These are phyloP conservation scores for maize (Zea mays) DNA, from an alignment of 176 grass and related monocot genomes.

Conservation along the genomic window DNA sequence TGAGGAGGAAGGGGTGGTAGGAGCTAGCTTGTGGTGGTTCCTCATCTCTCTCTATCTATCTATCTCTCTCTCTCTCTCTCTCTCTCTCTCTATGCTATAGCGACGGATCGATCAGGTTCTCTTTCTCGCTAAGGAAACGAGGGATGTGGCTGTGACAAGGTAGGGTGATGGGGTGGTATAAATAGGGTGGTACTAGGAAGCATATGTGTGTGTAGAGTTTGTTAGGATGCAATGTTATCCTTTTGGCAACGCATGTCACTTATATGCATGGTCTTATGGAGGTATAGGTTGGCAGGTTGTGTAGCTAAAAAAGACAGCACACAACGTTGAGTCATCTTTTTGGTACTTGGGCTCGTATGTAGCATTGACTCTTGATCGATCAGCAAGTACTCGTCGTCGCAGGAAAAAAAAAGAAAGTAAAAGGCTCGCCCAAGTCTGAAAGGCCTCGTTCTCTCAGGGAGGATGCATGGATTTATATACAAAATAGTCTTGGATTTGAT, in stretches of 20 bases:
- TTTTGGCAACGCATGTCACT: slow-evolving; percentile 41
- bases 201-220: slow-evolving; percentile 39
- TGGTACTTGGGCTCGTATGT: slow-evolving; percentile 62
- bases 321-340: slow-evolving; percentile 73
- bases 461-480: background rate
- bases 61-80: slow-evolving; percentile 62
- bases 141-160: slow-evolving; percentile 23
- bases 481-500: background rate
- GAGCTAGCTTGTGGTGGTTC: slow-evolving; percentile 59
- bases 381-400: background rate
- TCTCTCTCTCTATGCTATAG: slow-evolving; percentile 45
- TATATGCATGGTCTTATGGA: slow-evolving; percentile 47
- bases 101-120: slow-evolving; percentile 33
- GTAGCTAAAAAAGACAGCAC: slow-evolving; percentile 58
- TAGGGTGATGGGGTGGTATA: slow-evolving; percentile 49
- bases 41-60: slow-evolving; percentile 58
- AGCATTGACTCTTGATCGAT: slow-evolving; percentile 50
- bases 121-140: slow-evolving; percentile 40
- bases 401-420: background rate
- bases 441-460: slow-evolving; percentile 33
- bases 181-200: slow-evolving; percentile 55
- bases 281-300: slow-evolving; percentile 51
- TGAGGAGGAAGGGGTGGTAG: slow-evolving; percentile 54
- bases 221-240: slow-evolving; percentile 60
- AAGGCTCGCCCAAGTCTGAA: slow-evolving; percentile 6